Evolutionary conservation across 176 grass and related monocot species (phyloP).

Genomic region (barley (Hordeum vulgare)): MorexV3_pseudomolecules_assembly NC_058523.1:547614119-547614618

Average conservation of each 20-base stretch:
- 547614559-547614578: conserved; percentile 71
- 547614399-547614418: conserved; percentile 80
- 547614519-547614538: conserved; percentile 34
- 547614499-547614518: conserved; percentile 8
- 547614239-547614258: neutral
- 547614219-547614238: conserved; percentile 31
- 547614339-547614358: neutral
- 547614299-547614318: neutral
- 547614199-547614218: conserved; percentile 18
- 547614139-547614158: neutral
- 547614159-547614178: neutral
- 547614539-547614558: conserved; percentile 77
- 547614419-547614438: conserved; percentile 66
- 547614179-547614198: neutral
- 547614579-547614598: neutral
- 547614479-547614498: neutral
- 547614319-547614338: neutral
- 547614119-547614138: neutral
- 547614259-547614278: conserved; percentile 15
- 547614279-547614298: conserved; percentile 31
- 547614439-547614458: neutral
- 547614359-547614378: conserved; percentile 64
- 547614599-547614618: neutral
- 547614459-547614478: neutral
- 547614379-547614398: conserved; percentile 71